Base-by-base conservation (phyloP, 1,284 basidiomycete species). In the Neolentinus lepideus region DNA sequence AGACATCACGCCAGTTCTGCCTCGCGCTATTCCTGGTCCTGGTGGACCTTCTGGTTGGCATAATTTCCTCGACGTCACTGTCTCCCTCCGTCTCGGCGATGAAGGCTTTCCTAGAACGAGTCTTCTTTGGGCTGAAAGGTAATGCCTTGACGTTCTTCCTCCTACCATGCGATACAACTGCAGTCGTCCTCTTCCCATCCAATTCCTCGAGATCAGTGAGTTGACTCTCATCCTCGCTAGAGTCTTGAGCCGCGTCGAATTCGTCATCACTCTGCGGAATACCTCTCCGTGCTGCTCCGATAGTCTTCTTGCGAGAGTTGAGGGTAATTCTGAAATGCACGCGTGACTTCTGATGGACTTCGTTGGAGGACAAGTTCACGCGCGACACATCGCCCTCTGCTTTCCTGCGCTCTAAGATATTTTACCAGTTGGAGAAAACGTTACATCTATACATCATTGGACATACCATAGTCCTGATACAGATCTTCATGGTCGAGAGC, bases 121-220 rank as follows among this genome's bases (percentile, higher is more conserved):
- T 76, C 66, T 84, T 88, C 62, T 68, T 77, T 0, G 85, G 84
- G 61, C 83, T 86, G 67, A 81, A 86, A 9, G 84, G 84, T 43
- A 85, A 69, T 2, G 21, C 47, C 29, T 51, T 54, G 12, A 53
- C 48, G 19, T 55, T 54, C 24, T 47, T 53, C 47, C 38, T 45
- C 38, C 59, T 58, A 24, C 38, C 47, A 11, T 60, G 63, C 53
- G 52, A 54, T 54, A 46, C 54, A 53, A 50, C 53, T 58, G 54
- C 27, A 63, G 54, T 45, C 68, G 69, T 19, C 62, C 56, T 26
- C 64, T 69, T 51, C 67, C 70, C 64, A 4, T 61, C 54, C 38
- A 58, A 35, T 45, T 43, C 46, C 27, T 55, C 59, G 16, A 58
- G 51, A 35, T 24, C 33, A 27, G 55, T 29, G 52, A 56, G 52